Conservation (phyloP, 345 rosid genomes). For the Hibiscus mutabilis region DNA sequence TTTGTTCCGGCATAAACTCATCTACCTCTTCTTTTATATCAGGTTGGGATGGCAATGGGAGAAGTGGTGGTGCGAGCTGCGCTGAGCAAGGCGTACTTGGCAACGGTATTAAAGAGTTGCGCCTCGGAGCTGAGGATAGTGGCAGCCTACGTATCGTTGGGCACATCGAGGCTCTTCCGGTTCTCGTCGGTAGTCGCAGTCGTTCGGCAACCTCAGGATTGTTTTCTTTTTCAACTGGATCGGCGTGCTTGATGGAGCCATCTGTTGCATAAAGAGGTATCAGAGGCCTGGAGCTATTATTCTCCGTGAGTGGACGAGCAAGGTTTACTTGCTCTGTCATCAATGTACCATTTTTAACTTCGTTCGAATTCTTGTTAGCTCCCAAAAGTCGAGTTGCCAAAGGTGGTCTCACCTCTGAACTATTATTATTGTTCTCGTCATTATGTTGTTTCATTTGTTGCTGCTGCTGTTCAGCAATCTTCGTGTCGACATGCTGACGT, state of each 20-base stretch:
- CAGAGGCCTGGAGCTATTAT: conserved; percentile 35
- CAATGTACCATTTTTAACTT: conserved; percentile 18
- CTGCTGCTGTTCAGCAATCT: conserved; percentile 67
- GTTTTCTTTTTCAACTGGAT: conserved; percentile 78
- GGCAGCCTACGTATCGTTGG: conserved; percentile 30
- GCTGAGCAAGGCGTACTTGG: conserved; percentile 31
- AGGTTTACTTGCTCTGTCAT: conserved; percentile 36
- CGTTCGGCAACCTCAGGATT: conserved; percentile 57
- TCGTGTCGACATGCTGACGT: conserved; percentile 88
- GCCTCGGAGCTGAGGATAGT: conserved; percentile 49
- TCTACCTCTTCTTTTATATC: conserved; percentile 32
- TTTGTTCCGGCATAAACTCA: conserved; percentile 41
- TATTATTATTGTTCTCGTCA: conserved; percentile 36
- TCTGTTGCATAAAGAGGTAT: conserved; percentile 28
- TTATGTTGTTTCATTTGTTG: conserved; percentile 31
- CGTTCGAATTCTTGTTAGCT: conserved; percentile 33
- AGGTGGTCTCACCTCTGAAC: conserved; percentile 40
- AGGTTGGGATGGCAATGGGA: conserved; percentile 23
- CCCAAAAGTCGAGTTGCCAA: conserved; percentile 41
- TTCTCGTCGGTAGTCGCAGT: conserved; percentile 46
- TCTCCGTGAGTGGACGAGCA: conserved; percentile 30
- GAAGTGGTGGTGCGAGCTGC: conserved; percentile 18
- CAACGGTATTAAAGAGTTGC: conserved; percentile 69
- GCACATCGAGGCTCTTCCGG: conserved; percentile 73
- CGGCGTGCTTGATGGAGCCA: conserved; percentile 29